Evolutionary conservation across 805 yeast species (phyloP).

Genomic region (Candida pseudoglaebosa): DNA sequence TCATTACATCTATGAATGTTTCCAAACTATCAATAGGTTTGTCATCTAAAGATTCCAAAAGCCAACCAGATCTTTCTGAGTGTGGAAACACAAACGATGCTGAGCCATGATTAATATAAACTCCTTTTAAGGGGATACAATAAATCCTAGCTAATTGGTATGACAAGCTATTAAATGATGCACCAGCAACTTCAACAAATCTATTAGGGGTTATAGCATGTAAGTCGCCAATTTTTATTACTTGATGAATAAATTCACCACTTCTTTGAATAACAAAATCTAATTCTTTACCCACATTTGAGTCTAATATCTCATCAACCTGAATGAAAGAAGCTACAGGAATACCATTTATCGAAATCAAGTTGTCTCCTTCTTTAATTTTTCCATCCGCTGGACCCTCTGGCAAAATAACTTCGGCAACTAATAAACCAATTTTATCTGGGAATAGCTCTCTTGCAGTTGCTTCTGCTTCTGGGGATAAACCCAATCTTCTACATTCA

Average conservation of each 20-base stretch:
- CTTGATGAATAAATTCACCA: conserved; percentile 52
- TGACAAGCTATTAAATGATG: conserved; percentile 77
- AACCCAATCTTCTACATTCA: conserved; percentile 84
- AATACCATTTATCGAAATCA: conserved; percentile 67
- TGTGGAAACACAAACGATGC: conserved; percentile 66
- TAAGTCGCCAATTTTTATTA: conserved; percentile 63
- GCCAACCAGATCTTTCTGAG: conserved; percentile 70
- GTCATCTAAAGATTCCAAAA: conserved; percentile 74
- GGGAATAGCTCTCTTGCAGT: conserved; percentile 68
- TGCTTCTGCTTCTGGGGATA: conserved; percentile 69
- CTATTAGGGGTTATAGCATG: conserved; percentile 81
- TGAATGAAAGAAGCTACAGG: conserved; percentile 66
- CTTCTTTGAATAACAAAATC: conserved; percentile 67
- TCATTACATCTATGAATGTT: conserved; percentile 74
- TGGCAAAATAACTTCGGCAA: conserved; percentile 77
- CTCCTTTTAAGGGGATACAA: conserved; percentile 82
- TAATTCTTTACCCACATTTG: conserved; percentile 56
- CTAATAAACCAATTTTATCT: conserved; percentile 71
- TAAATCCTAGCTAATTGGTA: conserved; percentile 86
- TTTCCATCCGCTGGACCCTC: conserved; percentile 77
- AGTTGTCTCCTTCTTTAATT: conserved; percentile 81
- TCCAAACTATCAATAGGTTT: conserved; percentile 70
- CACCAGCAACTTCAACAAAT: conserved; percentile 81
- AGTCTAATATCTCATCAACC: conserved; percentile 81
- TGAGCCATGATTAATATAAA: conserved; percentile 70